Evolutionary conservation across 2,329 filamentous ascomycete genomes (phyloP).

Genomic region (Metarhizium rileyi): DNA sequence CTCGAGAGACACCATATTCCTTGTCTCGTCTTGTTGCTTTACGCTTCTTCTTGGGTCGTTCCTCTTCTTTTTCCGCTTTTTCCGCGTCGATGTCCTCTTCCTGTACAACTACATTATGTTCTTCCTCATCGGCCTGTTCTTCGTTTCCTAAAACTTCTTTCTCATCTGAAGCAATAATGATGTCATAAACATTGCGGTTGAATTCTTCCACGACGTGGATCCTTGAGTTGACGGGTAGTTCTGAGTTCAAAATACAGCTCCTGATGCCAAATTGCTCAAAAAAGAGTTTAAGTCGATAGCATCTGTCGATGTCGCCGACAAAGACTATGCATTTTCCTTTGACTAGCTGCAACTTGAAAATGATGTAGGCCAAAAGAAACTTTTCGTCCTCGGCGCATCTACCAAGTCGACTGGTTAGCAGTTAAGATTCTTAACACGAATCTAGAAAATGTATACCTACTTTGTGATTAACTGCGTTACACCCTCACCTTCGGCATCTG

Average conservation of each 20-base stretch:
- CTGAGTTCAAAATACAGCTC: slow-evolving; percentile 87
- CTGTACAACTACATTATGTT: slow-evolving; percentile 36
- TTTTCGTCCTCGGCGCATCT: slow-evolving; percentile 95
- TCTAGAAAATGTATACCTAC: slow-evolving; percentile 27
- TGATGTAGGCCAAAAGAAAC: slow-evolving; percentile 83
- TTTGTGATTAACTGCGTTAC: slow-evolving; percentile 83
- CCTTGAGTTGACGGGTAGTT: slow-evolving; percentile 84
- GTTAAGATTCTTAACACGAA: not conserved
- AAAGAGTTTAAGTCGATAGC: slow-evolving; percentile 88
- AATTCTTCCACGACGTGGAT: slow-evolving; percentile 96
- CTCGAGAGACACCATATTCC: slow-evolving; percentile 91
- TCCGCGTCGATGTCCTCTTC: slow-evolving; percentile 15
- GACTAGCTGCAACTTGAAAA: slow-evolving; percentile 89
- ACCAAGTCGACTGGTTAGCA: slow-evolving; percentile 8
- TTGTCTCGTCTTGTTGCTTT: slow-evolving; percentile 57
- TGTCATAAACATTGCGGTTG: slow-evolving; percentile 93
- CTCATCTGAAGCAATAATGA: slow-evolving; percentile 93
- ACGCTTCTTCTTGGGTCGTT: slow-evolving; percentile 20
- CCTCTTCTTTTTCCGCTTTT: slow-evolving; percentile 17
- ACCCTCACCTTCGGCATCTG: slow-evolving; percentile 64
- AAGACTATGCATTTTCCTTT: slow-evolving; percentile 73
- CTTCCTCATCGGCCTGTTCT: slow-evolving; percentile 30
- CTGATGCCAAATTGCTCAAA: slow-evolving; percentile 95
- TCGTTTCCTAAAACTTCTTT: slow-evolving; percentile 70
- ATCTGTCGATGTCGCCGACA: slow-evolving; percentile 76